phyloP scores from a whole-genome alignment of 2,329 filamentous ascomycete genomes.

The Fusarium sp. region DNA sequence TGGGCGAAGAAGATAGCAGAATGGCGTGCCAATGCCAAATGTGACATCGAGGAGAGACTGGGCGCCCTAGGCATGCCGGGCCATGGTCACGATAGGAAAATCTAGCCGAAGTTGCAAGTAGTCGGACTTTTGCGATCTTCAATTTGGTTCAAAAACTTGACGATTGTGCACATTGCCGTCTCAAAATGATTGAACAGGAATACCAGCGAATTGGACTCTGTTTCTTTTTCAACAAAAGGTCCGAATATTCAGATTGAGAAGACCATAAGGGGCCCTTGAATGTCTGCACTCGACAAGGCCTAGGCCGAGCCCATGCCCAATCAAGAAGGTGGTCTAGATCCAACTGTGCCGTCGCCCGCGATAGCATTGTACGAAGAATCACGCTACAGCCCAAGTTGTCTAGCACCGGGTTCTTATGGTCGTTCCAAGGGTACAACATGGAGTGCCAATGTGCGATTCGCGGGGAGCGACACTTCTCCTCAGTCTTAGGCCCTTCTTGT shows the following conservation, averaged over 20 bases:
- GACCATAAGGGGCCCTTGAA: slow-evolving; percentile 26
- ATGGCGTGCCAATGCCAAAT: slow-evolving; percentile 39
- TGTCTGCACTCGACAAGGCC: slow-evolving; percentile 28
- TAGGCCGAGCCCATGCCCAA: slow-evolving; percentile 17
- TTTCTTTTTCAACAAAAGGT: slow-evolving; percentile 42
- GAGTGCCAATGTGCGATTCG: slow-evolving; percentile 36
- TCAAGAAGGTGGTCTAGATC: slow-evolving; percentile 33
- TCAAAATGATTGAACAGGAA: slow-evolving; percentile 17
- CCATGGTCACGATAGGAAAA: not conserved
- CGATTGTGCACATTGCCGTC: not conserved
- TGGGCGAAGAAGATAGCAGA: slow-evolving; percentile 27
- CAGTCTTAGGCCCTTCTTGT: slow-evolving; percentile 25
- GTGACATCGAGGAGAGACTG: slow-evolving; percentile 5
- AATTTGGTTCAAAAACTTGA: not conserved
- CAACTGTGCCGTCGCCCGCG: slow-evolving; percentile 34
- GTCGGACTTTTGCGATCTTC: not conserved
- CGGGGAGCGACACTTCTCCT: slow-evolving; percentile 38
- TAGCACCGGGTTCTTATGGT: slow-evolving; percentile 26
- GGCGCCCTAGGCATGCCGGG: not conserved
- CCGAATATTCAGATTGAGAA: slow-evolving; percentile 36
- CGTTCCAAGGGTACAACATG: not conserved
- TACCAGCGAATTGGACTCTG: slow-evolving; percentile 1
- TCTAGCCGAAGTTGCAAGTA: not conserved
- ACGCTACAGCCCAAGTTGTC: slow-evolving; percentile 27
- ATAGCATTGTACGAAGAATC: slow-evolving; percentile 15